Percentiles rank a stretch among this genome's conserved stretches.
Conservation (phyloP, 306 rosid species). For the Castanopsis chinensis region DNA sequence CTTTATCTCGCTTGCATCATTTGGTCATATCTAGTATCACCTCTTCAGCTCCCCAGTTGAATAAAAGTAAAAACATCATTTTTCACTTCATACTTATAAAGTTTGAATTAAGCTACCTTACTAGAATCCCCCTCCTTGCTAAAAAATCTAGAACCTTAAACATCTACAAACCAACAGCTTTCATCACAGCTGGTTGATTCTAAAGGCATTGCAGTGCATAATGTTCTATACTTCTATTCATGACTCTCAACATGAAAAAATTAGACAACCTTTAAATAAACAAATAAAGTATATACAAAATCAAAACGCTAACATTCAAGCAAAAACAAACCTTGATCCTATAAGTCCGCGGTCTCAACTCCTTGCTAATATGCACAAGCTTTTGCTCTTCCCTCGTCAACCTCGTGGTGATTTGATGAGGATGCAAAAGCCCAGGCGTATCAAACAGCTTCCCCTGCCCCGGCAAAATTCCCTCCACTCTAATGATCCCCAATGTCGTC, state of each 20-base stretch:
- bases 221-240: background rate
- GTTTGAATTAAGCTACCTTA: too few relatives aligned
- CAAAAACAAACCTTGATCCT: conserved; percentile 68
- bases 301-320: background rate
- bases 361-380: conserved; percentile 83
- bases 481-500: conserved; percentile 86
- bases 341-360: conserved; percentile 86
- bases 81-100: background rate
- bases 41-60: background rate
- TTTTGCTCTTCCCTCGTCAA: conserved; percentile 83
- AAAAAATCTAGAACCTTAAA: background rate
- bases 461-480: conserved; percentile 89
- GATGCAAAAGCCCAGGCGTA: conserved; percentile 87
- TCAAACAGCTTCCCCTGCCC: conserved; percentile 81
- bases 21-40: too few relatives aligned
- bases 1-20: too few relatives aligned
- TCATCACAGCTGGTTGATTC: too few relatives aligned
- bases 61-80: background rate
- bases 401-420: conserved; percentile 78
- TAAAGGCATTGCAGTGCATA: background rate
- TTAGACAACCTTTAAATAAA: too few relatives aligned
- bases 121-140: background rate
- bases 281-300: too few relatives aligned
- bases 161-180: background rate
- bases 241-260: background rate